Evolutionary conservation across 805 yeast species (phyloP).

Genomic region (Yamadazyma phyllophila): DNA sequence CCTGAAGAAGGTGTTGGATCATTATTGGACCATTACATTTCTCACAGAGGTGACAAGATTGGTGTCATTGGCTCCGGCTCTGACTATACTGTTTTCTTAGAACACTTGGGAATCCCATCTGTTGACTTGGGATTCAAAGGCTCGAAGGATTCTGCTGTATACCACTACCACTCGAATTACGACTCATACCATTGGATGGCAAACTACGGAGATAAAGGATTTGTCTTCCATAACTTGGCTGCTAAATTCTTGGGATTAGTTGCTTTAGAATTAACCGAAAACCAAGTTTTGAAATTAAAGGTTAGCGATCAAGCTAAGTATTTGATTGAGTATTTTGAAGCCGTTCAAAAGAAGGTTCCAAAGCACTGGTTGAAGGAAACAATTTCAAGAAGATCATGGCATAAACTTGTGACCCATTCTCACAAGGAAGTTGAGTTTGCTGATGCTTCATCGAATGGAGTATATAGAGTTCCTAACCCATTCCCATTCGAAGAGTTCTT

Average conservation of each 20-base stretch:
- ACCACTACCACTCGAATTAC: slow-evolving; percentile 56
- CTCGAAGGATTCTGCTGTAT: slow-evolving; percentile 43
- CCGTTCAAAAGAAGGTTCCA: slow-evolving; percentile 29
- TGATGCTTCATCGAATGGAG: slow-evolving; percentile 18
- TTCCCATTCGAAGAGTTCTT: slow-evolving; percentile 22
- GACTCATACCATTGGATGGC: slow-evolving; percentile 60
- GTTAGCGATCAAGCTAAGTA: slow-evolving; percentile 46
- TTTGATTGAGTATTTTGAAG: slow-evolving; percentile 36
- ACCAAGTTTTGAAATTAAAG: slow-evolving; percentile 53
- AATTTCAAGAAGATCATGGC: slow-evolving; percentile 15
- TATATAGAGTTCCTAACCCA: slow-evolving; percentile 12
- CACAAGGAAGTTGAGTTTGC: slow-evolving; percentile 17
- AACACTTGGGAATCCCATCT: slow-evolving; percentile 66
- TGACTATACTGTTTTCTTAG: slow-evolving; percentile 60
- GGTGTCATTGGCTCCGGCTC: slow-evolving; percentile 48
- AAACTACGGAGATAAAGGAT: slow-evolving; percentile 50
- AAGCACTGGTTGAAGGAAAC: slow-evolving; percentile 28
- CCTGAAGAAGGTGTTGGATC: slow-evolving; percentile 38
- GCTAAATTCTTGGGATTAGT: slow-evolving; percentile 61
- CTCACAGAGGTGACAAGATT: slow-evolving; percentile 32
- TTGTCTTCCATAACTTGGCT: slow-evolving; percentile 51
- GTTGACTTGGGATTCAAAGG: slow-evolving; percentile 45
- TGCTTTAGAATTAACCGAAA: slow-evolving; percentile 52
- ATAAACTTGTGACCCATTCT: slow-evolving; percentile 15
- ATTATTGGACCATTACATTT: slow-evolving; percentile 48